Evolutionary conservation across 768 basidiomycete species (phyloP), one percentile per base, ranked within the genome.

Genomic region (Hydnum rufescens): DNA sequence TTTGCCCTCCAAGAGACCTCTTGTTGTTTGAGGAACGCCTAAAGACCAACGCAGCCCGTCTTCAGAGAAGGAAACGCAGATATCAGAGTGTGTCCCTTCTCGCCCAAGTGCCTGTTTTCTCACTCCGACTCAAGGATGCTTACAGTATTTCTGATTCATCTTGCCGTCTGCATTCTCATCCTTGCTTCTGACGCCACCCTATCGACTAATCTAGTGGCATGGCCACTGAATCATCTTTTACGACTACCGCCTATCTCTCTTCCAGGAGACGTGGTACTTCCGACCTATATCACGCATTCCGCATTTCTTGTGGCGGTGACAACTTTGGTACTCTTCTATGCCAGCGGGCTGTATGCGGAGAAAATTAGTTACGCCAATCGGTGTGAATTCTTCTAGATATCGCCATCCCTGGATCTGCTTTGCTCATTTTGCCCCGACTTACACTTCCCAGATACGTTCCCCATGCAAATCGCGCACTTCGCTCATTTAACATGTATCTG

Each of bases 281-380:
- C 43, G 58, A 78, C 80, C 5, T 92, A 89, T 63, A 67, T 89
- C 58, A 71, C 80, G 22, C 80, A 76, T 32, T 87, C 83, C 1
- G 66, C 89, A 32, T 69, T 95, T 6, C 84, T 93, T 55, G 86
- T 97, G 28, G 77, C 82, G 19, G 77, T 88, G 51, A 90, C 88
- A 13, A 92, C 92, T 2, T 76, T 97, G 4, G 74, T 83, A 30
- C 74, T 99, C 34, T 95, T 97, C 72, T 96, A 95, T 63, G 88
- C 89, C 5, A 92, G 85, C 59, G 93, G 93, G 18, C 83, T 92
- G 76, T 99, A 96, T 61, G 71, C 81, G 3, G 90, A 99, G 65
- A 92, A 93, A 69, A 92, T 97, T 59, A 83, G 77, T 3, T 96
- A 95, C 64, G 90, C 93, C 19, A 90, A 95, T 68, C 82, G 82